These are phyloP conservation scores for Planoprotostelium fungivorum DNA, from an alignment of 78 protist species.

Conservation along the genomic window DNA sequence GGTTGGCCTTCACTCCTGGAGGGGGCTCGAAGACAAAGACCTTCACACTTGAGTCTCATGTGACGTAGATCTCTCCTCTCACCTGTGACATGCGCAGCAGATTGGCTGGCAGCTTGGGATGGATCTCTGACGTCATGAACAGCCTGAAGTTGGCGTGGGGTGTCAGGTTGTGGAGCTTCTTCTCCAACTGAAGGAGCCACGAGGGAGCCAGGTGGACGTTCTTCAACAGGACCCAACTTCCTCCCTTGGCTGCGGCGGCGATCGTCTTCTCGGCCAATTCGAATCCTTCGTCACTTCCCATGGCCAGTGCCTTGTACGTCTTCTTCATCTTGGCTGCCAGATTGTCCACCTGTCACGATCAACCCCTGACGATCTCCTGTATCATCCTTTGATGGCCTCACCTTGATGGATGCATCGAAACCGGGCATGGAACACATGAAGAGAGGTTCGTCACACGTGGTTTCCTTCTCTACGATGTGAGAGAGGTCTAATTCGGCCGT, in stretches of 20 bases:
- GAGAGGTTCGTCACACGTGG: conserved; percentile 65
- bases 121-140: conserved; percentile 89
- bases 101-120: conserved; percentile 81
- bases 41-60: too few relatives aligned
- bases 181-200: conserved; percentile 90
- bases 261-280: conserved; percentile 84
- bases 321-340: conserved; percentile 49
- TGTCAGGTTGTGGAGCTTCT: conserved; percentile 76
- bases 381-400: background rate
- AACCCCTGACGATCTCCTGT: background rate
- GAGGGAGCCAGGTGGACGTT: conserved; percentile 95
- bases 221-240: conserved; percentile 95
- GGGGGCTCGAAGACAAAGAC: conserved; percentile 92
- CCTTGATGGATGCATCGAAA: conserved; percentile 75
- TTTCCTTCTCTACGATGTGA: conserved; percentile 38
- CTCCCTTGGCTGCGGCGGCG: conserved; percentile 67
- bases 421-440: conserved; percentile 87
- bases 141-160: conserved; percentile 81
- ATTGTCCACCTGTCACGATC: conserved; percentile 33
- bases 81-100: conserved; percentile 76
- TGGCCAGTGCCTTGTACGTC: conserved; percentile 76
- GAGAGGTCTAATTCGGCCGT: conserved; percentile 57
- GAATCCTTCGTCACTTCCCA: conserved; percentile 95
- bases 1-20: conserved; percentile 85
- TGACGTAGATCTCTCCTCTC: background rate